These are phyloP conservation scores for Rutstroemia sp. DNA, from an alignment of 2,329 filamentous ascomycete species.

Conservation along the genomic window DNA sequence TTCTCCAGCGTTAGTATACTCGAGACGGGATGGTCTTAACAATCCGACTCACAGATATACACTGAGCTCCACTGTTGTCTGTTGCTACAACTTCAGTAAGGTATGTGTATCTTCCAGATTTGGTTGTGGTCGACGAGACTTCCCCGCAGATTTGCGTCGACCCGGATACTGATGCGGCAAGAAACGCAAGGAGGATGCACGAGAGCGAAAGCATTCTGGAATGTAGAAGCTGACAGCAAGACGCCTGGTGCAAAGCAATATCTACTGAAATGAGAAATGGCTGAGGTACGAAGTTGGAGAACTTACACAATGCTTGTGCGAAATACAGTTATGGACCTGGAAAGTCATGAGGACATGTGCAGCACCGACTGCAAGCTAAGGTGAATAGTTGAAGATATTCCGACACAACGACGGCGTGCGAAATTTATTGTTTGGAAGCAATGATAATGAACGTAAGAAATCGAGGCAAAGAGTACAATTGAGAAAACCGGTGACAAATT, in stretches of 20 bases:
- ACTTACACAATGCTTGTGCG: neutral
- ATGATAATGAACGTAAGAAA: neutral
- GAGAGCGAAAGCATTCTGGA: neutral
- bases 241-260: neutral
- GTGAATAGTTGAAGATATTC: neutral
- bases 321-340: neutral
- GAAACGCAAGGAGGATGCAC: neutral
- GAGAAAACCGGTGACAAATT: neutral
- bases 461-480: too few species aligned
- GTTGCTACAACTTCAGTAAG: neutral
- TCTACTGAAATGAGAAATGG: neutral
- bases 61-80: neutral
- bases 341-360: neutral
- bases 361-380: neutral
- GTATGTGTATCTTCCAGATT: conserved; percentile 5
- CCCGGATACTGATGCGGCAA: neutral
- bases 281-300: too few species aligned
- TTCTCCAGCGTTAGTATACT: neutral
- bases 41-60: neutral
- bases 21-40: neutral
- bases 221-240: neutral
- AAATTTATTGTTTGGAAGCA: too few species aligned
- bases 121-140: neutral
- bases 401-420: too few species aligned
- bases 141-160: neutral